Evolutionary conservation across 2,329 filamentous ascomycete genomes (phyloP), one percentile per base, ranked within the genome.

Genomic region (Pseudogymnoascus sp.): DNA sequence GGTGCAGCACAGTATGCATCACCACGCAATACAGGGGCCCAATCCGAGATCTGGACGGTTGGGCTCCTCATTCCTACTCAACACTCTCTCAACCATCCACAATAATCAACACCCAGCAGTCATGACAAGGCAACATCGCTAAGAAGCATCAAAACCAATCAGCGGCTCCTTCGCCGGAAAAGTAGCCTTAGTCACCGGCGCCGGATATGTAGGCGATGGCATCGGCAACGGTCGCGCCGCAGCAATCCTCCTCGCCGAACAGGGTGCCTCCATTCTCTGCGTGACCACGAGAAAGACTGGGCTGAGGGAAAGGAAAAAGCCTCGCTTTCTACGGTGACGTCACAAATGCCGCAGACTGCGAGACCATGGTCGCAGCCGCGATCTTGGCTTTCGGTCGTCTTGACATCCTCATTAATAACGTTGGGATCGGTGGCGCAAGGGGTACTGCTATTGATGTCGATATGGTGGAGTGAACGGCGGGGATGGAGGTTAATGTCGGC

Each of bases 351-450:
- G 64, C 64, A 0, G 82, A 86, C 63, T 57, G 66, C 37, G 60
- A 62, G 34, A 61, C 39, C 42, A 63, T 62, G 12, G 74, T 80
- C 6, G 65, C 77, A 0, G 63, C 71, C 0, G 79, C 84, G 0
- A 11, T 84, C 0, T 65, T 75, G 1, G 68, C 72, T 1, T 88
- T 82, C 66, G 84, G 83, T 0, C 75, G 82, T 1, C 67, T 89
- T 1, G 84, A 88, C 68, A 84, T 88, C 47, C 74, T 89, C 0
- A 76, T 88, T 39, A 88, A 88, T 69, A 85, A 84, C 63, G 86
- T 89, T 1, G 87, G 86, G 0, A 75, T 88, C 21, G 77, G 78
- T 4, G 86, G 86, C 0, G 80, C 84, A 0, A 64, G 73, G 1
- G 86, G 86, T 0, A 86, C 82, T 1, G 85, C 85, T 0, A 77